Conservation (phyloP, 2,329 filamentous ascomycete species). For the Davidsoniella australis region DNA sequence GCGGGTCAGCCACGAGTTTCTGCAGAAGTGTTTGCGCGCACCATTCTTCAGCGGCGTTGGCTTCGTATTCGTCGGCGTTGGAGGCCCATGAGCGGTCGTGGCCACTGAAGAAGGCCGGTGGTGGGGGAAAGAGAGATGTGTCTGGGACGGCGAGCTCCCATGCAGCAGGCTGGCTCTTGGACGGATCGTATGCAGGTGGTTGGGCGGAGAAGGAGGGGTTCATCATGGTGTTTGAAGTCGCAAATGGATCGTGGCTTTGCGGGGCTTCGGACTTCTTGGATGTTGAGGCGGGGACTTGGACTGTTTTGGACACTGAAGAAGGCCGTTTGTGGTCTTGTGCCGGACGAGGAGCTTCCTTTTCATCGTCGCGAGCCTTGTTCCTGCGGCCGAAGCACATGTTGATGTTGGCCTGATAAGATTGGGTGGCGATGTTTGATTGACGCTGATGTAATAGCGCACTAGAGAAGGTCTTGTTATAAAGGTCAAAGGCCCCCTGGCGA, state of each 20-base stretch:
- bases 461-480: no score
- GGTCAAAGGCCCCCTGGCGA: no score
- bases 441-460: not conserved
- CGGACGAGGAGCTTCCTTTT: conserved; percentile 20
- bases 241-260: no score
- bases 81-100: conserved; percentile 48
- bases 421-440: not conserved
- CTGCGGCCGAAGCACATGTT: conserved; percentile 35
- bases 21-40: conserved; percentile 42
- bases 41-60: conserved; percentile 49
- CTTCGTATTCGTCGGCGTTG: conserved; percentile 50
- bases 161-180: conserved; percentile 15
- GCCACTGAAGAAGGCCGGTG: conserved; percentile 47
- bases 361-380: conserved; percentile 18
- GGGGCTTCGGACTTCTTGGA: conserved; percentile 4
- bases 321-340: conserved; percentile 4
- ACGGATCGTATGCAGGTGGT: conserved; percentile 13
- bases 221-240: no score
- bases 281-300: conserved; percentile 9
- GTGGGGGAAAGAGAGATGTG: conserved; percentile 54
- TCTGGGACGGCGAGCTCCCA: conserved; percentile 58
- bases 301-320: no score
- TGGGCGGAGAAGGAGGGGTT: conserved; percentile 19
- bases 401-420: not conserved
- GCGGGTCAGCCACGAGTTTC: conserved; percentile 28